Base-by-base conservation (phyloP, 306 rosid genomes). In the Parietaria judaica region DNA sequence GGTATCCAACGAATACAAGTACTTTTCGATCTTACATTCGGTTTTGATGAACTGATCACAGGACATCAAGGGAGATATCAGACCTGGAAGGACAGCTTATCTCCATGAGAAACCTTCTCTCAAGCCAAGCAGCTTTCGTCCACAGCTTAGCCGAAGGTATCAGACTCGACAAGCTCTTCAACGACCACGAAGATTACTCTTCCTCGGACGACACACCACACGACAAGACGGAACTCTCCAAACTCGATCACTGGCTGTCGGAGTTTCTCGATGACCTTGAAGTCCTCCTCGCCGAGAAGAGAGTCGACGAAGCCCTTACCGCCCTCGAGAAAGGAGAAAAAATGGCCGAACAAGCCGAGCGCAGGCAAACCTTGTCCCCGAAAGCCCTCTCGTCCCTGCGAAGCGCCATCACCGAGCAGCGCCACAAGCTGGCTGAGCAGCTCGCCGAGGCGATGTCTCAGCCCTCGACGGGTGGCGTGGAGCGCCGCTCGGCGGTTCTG, bases 1-100 rank as follows among this genome's bases (percentile, higher is more conserved):
- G n/a, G n/a, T n/a, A n/a, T n/a, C n/a, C n/a, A n/a, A n/a, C n/a
- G n/a, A n/a, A n/a, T n/a, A n/a, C n/a, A n/a, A n/a, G n/a, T n/a
- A n/a, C n/a, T n/a, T n/a, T n/a, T n/a, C n/a, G n/a, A 39, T 3
- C 4, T 39, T 39, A 39, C 4, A 3, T 4, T 39, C 7, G 44
- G 5, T 39, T 39, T 3, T 39, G 44, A 39, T 39, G 4, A 7
- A 3, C 7, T 39, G 44, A 39, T n/a, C n/a, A 74, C 78, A 92
- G 98, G 14, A 88, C 96, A 54, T 88, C 98, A 37, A 84, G 74
- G 75, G 95, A 86, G 77, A 92, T 92, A 59, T 76, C 94, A 49
- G 89, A 86, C 73, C 98, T 92, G 58, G 98, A 92, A 61, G 96
- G 96, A 9, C 89, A 92, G 67, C 79, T 92, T 7, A 80, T 88